Evolutionary conservation across 345 rosid genomes (phyloP), one percentile per base, ranked within the genome.

Genomic region (Aquilaria sinensis): DNA sequence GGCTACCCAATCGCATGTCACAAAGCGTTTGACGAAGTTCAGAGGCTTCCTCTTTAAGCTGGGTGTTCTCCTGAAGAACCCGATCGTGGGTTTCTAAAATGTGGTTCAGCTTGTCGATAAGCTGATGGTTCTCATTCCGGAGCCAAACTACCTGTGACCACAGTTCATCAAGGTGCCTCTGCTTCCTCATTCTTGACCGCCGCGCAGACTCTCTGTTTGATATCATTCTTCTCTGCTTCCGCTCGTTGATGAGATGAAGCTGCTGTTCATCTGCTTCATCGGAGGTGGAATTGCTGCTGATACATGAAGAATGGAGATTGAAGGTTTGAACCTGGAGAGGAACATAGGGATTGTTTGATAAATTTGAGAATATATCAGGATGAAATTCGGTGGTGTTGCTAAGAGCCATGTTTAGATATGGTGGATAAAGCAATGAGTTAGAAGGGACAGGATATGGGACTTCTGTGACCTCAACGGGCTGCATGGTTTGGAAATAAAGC

Each of bases 171-270:
- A 93, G 76, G 80, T 93, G 98, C 74, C 86, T 84, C 77, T 89
- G 98, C 78, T 89, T 92, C 58, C 98, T 85, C 98, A 92, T 85
- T 33, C 98, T 91, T 31, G 97, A 92, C 31, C 97, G 63, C 31
- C 97, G 85, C 1, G 98, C 98, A 8, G 98, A 89, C 52, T 93
- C 98, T 77, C 98, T 68, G 59, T 93, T 93, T 4, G 98, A 93
- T 70, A 93, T 83, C 97, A 87, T 89, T 80, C 98, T 86, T 67
- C 96, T 77, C 74, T 87, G 89, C 74, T 89, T 92, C 62, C 98
- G 78, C 75, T 89, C 98, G 10, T 77, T 87, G 76, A 89, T 80
- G 57, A 89, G 73, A 63, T 68, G 67, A 57, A 81, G 65, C 32
- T 78, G 75, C 43, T 80, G 90, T 66, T 85, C 96, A 2, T 79